Percentiles rank a stretch among this genome's conserved stretches.
These are phyloP conservation scores for Dipodascopsis tothii DNA, from an alignment of 805 yeast species.

Conservation along the genomic window DNA sequence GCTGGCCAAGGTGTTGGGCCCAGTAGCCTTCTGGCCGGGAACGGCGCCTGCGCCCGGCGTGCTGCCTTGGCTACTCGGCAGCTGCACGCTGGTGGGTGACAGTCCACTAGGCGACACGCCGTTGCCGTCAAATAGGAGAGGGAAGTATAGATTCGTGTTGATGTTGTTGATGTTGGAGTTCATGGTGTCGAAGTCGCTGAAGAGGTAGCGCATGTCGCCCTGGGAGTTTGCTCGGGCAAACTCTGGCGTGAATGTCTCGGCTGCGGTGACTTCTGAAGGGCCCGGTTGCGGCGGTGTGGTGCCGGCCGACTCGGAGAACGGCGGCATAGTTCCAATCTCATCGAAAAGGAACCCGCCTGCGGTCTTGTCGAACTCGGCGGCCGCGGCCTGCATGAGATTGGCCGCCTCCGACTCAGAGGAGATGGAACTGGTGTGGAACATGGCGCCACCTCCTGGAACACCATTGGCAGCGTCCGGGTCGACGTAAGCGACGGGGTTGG, in stretches of 20 bases:
- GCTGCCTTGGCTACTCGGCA: no score
- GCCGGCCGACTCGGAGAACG: background rate
- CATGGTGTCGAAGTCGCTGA: background rate
- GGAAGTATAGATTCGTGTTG: constrained; percentile 14
- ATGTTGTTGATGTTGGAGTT: constrained; percentile 2
- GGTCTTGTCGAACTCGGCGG: background rate
- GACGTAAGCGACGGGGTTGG: background rate
- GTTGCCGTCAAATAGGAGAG: constrained; percentile 7
- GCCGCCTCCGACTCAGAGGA: background rate
- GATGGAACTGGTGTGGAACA: background rate
- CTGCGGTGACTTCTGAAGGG: no score
- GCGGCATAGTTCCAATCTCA: background rate
- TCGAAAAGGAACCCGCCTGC: no score
- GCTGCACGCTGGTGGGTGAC: no score
- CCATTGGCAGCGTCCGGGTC: no score
- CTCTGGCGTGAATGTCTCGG: no score
- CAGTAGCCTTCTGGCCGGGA: no score
- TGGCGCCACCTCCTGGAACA: no score
- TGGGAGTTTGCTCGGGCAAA: no score
- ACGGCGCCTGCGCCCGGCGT: no score
- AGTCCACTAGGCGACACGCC: constrained; percentile 1
- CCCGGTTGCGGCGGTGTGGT: no score
- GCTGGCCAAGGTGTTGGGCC: background rate
- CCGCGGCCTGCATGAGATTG: background rate
- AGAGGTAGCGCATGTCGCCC: background rate